Evolutionary conservation across 805 yeast genomes (phyloP).

Genomic region (Candida dajiaensis): DNA sequence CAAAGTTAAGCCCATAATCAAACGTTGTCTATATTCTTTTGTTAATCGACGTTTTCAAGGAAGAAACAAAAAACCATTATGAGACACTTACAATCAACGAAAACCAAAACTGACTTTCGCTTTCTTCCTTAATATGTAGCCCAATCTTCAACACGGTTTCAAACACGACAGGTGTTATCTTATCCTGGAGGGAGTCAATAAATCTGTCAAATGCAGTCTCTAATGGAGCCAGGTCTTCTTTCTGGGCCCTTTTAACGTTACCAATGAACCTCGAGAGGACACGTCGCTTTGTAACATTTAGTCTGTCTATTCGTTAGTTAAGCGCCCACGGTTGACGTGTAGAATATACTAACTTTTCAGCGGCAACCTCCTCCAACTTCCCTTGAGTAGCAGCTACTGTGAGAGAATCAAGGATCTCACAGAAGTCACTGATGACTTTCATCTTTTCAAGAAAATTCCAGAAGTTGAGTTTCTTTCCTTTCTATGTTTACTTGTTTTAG

Average conservation of each 20-base stretch:
- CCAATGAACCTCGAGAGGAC: neutral
- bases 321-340: neutral
- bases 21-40: neutral
- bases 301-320: neutral
- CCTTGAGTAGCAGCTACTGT: neutral
- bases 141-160: slow-evolving; percentile 22
- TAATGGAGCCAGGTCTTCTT: slow-evolving; percentile 1
- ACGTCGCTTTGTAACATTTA: slow-evolving; percentile 2
- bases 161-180: slow-evolving; percentile 12
- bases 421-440: neutral
- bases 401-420: neutral
- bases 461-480: no score
- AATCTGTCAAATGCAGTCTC: slow-evolving; percentile 9
- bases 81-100: slow-evolving; percentile 11
- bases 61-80: neutral
- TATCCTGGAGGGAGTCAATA: slow-evolving; percentile 7
- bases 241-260: neutral
- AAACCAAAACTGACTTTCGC: slow-evolving; percentile 22
- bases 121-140: slow-evolving; percentile 8
- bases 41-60: neutral
- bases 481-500: neutral
- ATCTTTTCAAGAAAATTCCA: neutral
- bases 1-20: slow-evolving; percentile 18
- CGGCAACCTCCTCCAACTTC: neutral
- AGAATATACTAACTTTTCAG: neutral